Evolutionary conservation across 805 yeast genomes (phyloP), one percentile per base, ranked within the genome.

Genomic region (Debaryomyces prosopidis): DNA sequence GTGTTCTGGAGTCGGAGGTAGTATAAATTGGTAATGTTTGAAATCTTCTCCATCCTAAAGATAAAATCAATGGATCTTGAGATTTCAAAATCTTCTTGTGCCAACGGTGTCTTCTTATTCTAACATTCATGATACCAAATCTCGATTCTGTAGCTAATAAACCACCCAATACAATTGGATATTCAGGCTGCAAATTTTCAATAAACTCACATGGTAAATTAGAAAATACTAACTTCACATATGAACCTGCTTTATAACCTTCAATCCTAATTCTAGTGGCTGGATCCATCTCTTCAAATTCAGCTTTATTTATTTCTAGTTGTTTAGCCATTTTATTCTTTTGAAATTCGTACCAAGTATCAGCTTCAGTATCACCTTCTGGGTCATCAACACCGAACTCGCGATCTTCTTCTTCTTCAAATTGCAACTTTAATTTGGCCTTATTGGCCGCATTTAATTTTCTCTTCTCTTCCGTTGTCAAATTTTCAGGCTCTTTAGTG

Each of bases 91-190:
- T 89, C 77, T 90, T 90, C 63, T 90, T 92, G 69, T 94, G 97
- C 99, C 99, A 94, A 74, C 99, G 84, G 65, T 94, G 99, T 68
- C 97, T 84, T 81, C 97, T 90, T 49, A 94, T 82, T 71, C 98
- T 82, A 39, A 89, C 97, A 61, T 89, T 92, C 71, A 90, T 76
- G 59, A 87, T 85, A 5, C 99, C 99, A 62, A 91, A 92, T 60
- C 96, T 78, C 46, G 90, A 86, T 63, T 94, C 99, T 4, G 96
- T 89, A 31, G 94, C 82, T 48, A 92, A 72, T 46, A 94, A 71
- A 2, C 98, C 97, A 47, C 99, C 99, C 56, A 95, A 69, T 14
- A 94, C 80, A 23, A 94, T 75, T 10, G 99, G 98, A 59, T 73
- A 90, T 35, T 71, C 76, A 1, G 99, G 95, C 58, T 89, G 85